Evolutionary conservation across 2,329 filamentous ascomycete genomes (phyloP), one percentile per base, ranked within the genome.

Genomic region (Nectriaceae sp.): DNA sequence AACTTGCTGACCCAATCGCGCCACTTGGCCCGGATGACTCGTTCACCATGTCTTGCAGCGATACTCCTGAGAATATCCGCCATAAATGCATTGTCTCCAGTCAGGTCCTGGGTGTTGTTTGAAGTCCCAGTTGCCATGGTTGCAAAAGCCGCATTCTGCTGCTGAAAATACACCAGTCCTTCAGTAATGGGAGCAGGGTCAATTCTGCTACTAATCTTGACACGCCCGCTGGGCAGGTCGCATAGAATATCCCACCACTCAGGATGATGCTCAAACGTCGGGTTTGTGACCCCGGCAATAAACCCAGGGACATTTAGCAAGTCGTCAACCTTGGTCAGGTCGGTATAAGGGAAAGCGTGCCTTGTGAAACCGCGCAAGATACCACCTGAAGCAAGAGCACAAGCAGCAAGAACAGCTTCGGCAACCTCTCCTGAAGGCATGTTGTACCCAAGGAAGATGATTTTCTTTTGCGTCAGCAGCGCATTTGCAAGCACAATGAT

Each of bases 171-270:
- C 3, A 86, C 67, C 10, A 94, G 77, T 0, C 93, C 93, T 61
- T 99, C 94, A 1, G 91, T 97, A 4, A 88, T 71, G 1, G 87
- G 83, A 0, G 91, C 88, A 19, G 82, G 71, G 54, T 97, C 93
- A 56, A 97, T 92, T 60, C 85, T 87, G 66, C 82, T 90, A 63
- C 90, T 96, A 63, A 99, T 97, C 71, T 94, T 96, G 77, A 99
- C 91, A 37, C 92, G 85, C 10, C 94, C 94, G 2, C 87, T 93
- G 0, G 92, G 88, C 36, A 99, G 76, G 69, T 99, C 94, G 69
- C 94, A 99, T 11, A 99, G 78, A 10, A 99, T 73, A 70, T 99
- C 94, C 94, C 94, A 99, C 94, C 94, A 99, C 66, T 97, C 92
- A 0, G 89, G 89, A 63, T 97, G 93, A 63, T 91, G 84, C 53